Base-by-base conservation (phyloP, 1,139 yeast genomes). In the Hemisphaericaspora xylofermentans region DNA sequence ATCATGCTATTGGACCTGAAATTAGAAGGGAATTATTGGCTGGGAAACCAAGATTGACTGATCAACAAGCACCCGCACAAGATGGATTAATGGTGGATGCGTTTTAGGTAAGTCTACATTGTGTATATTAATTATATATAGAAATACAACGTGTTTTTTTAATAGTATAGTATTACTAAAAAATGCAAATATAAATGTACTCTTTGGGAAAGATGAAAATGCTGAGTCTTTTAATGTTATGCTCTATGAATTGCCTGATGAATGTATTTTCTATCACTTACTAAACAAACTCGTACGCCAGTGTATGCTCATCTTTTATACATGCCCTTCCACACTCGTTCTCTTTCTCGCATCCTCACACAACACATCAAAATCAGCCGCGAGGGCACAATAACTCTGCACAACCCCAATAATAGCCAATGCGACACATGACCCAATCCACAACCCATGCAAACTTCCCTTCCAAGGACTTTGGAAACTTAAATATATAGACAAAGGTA, bases 1-100 rank as follows among this genome's bases (percentile, higher is more conserved):
- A 93, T 59, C 85, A 76, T 49, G 84, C 83, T 24, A 87, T 93
- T 48, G 94, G 97, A 2, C 95, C 96, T 2, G 98, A 91, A 61
- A 88, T 93, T 43, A 80, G 98, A 66, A 81, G 98, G 56, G 98
- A 94, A 61, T 73, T 93, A 50, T 66, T 87, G 50, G 95, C 96
- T 22, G 98, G 98, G 42, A 69, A 60, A 36, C 70, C 76, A 41
- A 66, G 78, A 68, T 48, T 72, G 34, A 53, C 61, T 15, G 44
- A 36, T 14, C 18, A 53, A 54, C 12, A 35, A 50, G 2, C 18
- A 19, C 12, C 35, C 50, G 2, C 18, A 19, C 9, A 6, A 40
- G 73, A 68, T 41, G 66, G 68, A 6, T 52, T 57, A 10, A 70
- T 71, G 75, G 59, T 61, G 26, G 68, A 69, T 52, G 74, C 73